These are phyloP conservation scores for Metschnikowia sp. DNA, from an alignment of 805 yeast species.

Conservation along the genomic window DNA sequence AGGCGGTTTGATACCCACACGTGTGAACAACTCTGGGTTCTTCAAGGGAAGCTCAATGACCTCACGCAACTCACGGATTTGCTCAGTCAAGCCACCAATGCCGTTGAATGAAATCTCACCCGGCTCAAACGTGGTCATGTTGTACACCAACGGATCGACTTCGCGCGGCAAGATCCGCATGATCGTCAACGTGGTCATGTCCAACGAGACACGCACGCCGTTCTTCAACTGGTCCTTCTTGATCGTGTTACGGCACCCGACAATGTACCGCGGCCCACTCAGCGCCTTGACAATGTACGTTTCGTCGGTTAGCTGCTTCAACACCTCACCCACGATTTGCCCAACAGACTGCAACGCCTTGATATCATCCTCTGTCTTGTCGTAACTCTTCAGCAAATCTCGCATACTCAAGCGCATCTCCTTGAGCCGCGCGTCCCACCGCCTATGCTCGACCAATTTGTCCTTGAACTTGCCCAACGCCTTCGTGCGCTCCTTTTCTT, in stretches of 20 bases:
- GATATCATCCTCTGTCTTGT: constrained; percentile 94
- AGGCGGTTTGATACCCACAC: constrained; percentile 98
- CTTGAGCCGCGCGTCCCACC: constrained; percentile 89
- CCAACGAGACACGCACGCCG: constrained; percentile 94
- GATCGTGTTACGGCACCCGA: constrained; percentile 93
- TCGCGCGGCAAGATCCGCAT: constrained; percentile 97
- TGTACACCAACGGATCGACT: constrained; percentile 96
- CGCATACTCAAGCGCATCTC: constrained; percentile 79
- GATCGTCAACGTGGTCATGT: constrained; percentile 95
- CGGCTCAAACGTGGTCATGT: constrained; percentile 98
- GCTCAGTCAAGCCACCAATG: constrained; percentile 95
- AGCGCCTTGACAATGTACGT: constrained; percentile 94
- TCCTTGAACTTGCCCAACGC: constrained; percentile 78
- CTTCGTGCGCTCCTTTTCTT: constrained; percentile 69
- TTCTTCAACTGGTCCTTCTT: constrained; percentile 78
- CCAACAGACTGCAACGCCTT: constrained; percentile 97
- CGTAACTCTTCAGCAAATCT: constrained; percentile 77
- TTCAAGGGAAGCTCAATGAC: constrained; percentile 96
- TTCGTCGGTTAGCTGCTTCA: constrained; percentile 92
- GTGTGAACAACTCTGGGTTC: constrained; percentile 90
- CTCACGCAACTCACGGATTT: constrained; percentile 93
- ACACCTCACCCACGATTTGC: constrained; percentile 93
- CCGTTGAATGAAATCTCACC: constrained; percentile 93
- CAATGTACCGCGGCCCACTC: constrained; percentile 96
- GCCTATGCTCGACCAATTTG: constrained; percentile 87